Base-by-base conservation (phyloP, 2,329 filamentous ascomycete genomes). In the Chrysoporthe austroafricana region DNA sequence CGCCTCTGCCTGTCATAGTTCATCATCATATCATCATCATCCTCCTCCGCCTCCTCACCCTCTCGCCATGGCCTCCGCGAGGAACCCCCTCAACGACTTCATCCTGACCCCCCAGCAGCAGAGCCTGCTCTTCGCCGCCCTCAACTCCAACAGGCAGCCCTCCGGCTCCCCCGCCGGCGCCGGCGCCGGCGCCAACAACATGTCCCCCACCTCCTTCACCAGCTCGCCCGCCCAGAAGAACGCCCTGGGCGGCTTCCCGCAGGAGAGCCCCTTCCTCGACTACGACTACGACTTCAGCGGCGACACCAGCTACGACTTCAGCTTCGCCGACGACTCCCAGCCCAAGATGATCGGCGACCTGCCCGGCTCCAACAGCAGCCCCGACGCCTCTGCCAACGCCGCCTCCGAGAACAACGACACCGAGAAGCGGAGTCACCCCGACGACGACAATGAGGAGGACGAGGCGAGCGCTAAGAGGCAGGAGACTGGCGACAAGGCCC, bases 201-300 rank as follows among this genome's bases (percentile, higher is more conserved):
- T 85, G 73, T 82, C 86, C 68, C 79, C 86, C 62, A 76, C 76
- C 64, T 79, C 86, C 63, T 77, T 87, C 70, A 82, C 84, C 69
- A 80, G 80, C 64, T 86, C 85, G 13, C 83, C 85, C 18, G 72
- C 77, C 59, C 80, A 82, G 72, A 78, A 79, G 73, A 79, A 81
- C 2, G 81, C 83, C 44, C 79, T 87, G 58, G 75, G 73, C 66
- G 85, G 82, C 71, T 86, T 88, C 57, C 63, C 26, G 26, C 88
- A 93, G 43, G 91, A 94, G 61, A 96, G 91, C 71, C 93, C 94
- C 0, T 94, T 90, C 75, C 84, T 96, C 67, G 93, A 97, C 71
- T 96, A 94, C 74, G 89, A 91, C 72, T 90, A 91, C 71, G 90
- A 92, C 59, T 89, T 93, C 67, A 44, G 94, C 68, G 84, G 83